Percentiles rank a stretch among this genome's conserved stretches.
These are phyloP conservation scores for Trichoderma endophyticum DNA, from an alignment of 2,329 filamentous ascomycete genomes.

Conservation along the genomic window DNA sequence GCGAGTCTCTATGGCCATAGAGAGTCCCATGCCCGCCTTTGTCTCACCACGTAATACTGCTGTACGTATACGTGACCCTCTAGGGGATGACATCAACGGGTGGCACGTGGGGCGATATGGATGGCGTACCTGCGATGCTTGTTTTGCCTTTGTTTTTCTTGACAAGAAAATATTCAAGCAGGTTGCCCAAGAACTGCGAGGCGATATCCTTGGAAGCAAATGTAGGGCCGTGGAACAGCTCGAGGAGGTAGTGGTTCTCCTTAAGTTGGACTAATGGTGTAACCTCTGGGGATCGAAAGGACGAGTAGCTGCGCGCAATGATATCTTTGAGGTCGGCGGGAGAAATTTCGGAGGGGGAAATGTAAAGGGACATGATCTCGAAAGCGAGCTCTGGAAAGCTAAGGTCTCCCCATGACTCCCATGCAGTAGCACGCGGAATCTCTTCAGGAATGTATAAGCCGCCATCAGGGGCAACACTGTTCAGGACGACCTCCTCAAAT, in stretches of 20 bases:
- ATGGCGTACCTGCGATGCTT: conserved; percentile 44
- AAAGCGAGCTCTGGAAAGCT: conserved; percentile 79
- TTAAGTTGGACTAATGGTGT: conserved; percentile 74
- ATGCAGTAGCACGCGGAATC: conserved; percentile 51
- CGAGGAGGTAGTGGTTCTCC: conserved; percentile 79
- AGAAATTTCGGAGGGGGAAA: conserved; percentile 80
- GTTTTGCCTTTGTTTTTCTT: conserved; percentile 68
- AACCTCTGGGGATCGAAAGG: conserved; percentile 67
- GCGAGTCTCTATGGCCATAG: not conserved
- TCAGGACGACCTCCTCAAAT: conserved; percentile 87
- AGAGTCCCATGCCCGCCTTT: not conserved
- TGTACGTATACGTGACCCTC: conserved; percentile 6
- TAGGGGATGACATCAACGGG: not conserved
- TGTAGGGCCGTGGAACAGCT: conserved; percentile 94
- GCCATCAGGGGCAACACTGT: conserved; percentile 81
- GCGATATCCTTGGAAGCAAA: conserved; percentile 91
- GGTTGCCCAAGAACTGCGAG: conserved; percentile 90
- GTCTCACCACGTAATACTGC: not conserved
- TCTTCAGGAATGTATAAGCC: conserved; percentile 87
- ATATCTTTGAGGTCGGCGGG: conserved; percentile 75
- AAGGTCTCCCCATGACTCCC: conserved; percentile 66
- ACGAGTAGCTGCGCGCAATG: conserved; percentile 80
- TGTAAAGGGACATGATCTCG: conserved; percentile 82
- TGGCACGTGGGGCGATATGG: not conserved
- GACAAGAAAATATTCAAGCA: conserved; percentile 85